Evolutionary conservation across 2,329 filamentous ascomycete genomes (phyloP).

Genomic region (Alternaria sp.): DNA sequence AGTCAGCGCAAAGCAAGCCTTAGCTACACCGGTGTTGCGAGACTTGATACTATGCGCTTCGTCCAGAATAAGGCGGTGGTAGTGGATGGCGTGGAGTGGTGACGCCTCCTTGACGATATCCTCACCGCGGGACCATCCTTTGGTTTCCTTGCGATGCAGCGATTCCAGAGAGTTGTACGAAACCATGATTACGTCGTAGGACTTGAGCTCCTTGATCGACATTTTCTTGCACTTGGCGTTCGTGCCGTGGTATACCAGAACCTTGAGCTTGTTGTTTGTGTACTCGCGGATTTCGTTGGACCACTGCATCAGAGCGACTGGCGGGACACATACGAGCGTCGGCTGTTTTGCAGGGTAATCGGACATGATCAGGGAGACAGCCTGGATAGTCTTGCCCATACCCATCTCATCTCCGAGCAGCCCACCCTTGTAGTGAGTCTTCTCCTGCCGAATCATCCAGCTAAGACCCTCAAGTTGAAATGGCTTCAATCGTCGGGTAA

Average conservation of each 20-base stretch:
- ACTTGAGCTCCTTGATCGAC: conserved; percentile 74
- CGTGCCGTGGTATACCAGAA: conserved; percentile 87
- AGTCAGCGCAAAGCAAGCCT: conserved; percentile 90
- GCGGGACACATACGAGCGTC: conserved; percentile 86
- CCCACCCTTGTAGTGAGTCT: conserved; percentile 83
- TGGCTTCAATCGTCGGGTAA: conserved; percentile 83
- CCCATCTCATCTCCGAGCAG: conserved; percentile 98
- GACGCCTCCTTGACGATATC: conserved; percentile 80
- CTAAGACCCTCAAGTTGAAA: conserved; percentile 93
- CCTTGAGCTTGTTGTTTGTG: conserved; percentile 87
- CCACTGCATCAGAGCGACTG: conserved; percentile 96
- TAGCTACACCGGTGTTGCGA: conserved; percentile 87
- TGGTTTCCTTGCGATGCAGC: conserved; percentile 88
- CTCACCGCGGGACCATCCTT: conserved; percentile 82
- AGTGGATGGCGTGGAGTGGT: conserved; percentile 80
- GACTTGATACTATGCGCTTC: conserved; percentile 96
- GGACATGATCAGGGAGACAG: conserved; percentile 97
- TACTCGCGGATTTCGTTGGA: conserved; percentile 65
- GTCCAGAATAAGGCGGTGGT: conserved; percentile 91
- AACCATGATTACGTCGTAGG: conserved; percentile 94
- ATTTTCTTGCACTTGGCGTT: conserved; percentile 83
- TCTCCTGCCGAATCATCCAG: conserved; percentile 93
- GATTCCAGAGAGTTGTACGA: conserved; percentile 93
- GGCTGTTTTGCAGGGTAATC: conserved; percentile 86
- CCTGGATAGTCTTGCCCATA: conserved; percentile 97